Base-by-base conservation (phyloP, 306 rosid species). In the Biancaea sappan region DNA sequence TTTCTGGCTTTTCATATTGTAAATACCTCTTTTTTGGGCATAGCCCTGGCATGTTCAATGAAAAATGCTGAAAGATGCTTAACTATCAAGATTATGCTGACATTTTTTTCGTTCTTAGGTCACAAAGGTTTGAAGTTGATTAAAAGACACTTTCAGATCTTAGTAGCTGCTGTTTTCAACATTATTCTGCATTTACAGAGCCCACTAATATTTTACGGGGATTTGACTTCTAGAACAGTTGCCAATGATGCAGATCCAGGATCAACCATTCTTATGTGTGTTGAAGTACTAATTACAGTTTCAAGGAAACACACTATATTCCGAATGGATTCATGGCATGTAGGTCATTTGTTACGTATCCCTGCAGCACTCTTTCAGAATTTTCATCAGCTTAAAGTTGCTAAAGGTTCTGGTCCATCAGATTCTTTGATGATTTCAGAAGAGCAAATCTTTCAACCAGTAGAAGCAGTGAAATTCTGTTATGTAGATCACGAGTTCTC, bases 251-350 rank as follows among this genome's bases (percentile, higher is more conserved):
- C 96, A 28, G 98, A 94, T 91, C 85, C 94, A 21, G 97, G 97
- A 81, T 64, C 98, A 19, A 87, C 89, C 75, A 81, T 91, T 86
- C 94, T 91, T 71, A 91, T 94, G 98, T 86, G 97, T 76, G 90
- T 91, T 86, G 91, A 91, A 80, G 90, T 91, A 70, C 94, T 91
- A 16, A 77, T 71, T 69, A 84, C 93, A 81, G 72, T 89, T 59
- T 89, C 91, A 24, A 91, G 96, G 79, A 94, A 86, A 76, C 89
- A 81, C 51, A 76, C 90, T 76, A 71, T 88, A 18, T 94, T 82
- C 81, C 77, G 82, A 47, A 86, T 88, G 96, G 86, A 88, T 67
- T 79, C 79, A 66, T 83, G 91, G 84, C 94, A 89, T 74, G 86
- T 89, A 66, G 97, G 92, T 44, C 88, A 88, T 63, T 74, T 83